Conservation (phyloP, 441 rosid species). For the Adansonia grandidieri region DNA sequence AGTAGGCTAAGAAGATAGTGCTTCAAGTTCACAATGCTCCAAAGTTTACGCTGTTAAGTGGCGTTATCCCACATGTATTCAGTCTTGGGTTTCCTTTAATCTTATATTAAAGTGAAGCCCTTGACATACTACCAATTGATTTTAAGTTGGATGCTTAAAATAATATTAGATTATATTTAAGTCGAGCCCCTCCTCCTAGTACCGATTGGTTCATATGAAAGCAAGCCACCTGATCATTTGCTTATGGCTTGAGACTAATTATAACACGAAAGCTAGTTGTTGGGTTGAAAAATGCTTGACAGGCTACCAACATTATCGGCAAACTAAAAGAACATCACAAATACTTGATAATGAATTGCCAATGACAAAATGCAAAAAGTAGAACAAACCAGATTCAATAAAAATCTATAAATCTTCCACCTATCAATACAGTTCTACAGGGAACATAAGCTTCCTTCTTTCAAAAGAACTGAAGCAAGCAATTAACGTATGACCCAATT, state of each 20-base stretch:
- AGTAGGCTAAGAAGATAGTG: not conserved
- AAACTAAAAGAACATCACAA: not conserved
- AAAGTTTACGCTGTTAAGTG: not conserved
- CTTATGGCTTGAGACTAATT: not conserved
- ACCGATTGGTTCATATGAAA: not conserved
- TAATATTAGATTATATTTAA: too few relatives aligned
- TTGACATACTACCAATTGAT: too few relatives aligned
- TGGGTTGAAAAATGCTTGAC: not conserved
- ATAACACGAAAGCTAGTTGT: not conserved
- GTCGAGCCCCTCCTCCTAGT: too few relatives aligned
- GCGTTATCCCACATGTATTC: too few relatives aligned
- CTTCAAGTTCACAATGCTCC: not conserved
- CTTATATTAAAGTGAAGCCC: too few relatives aligned
- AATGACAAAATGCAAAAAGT: not conserved
- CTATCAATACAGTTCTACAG: not conserved
- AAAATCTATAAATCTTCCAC: not conserved
- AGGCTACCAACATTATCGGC: not conserved
- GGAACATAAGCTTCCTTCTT: not conserved
- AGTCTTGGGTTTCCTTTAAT: too few relatives aligned
- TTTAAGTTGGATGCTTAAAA: too few relatives aligned
- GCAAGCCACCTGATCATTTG: not conserved
- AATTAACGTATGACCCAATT: not conserved
- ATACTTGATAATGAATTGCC: not conserved
- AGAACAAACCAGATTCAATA: not conserved
- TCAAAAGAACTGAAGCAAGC: not conserved